These are phyloP conservation scores for Leccinum solheimii DNA, from an alignment of 1,284 basidiomycete genomes.

Conservation along the genomic window DNA sequence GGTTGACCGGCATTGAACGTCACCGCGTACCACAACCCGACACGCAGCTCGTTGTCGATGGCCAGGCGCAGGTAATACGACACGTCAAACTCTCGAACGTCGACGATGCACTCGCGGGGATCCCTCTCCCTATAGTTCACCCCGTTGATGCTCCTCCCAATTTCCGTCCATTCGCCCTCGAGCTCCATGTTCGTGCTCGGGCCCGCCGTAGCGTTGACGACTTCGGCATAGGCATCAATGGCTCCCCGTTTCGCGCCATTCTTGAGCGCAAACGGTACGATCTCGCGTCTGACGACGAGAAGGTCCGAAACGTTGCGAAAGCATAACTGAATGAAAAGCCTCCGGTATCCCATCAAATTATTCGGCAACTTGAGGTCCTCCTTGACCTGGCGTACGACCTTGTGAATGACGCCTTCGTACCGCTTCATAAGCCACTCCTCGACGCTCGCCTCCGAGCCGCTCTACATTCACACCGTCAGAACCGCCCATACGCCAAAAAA, in stretches of 20 bases:
- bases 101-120: constrained; percentile 89
- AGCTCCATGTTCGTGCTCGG: constrained; percentile 62
- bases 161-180: constrained; percentile 64
- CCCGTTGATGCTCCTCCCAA: constrained; percentile 43
- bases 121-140: constrained; percentile 63
- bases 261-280: constrained; percentile 86
- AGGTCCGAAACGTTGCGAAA: constrained; percentile 95
- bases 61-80: constrained; percentile 98
- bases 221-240: constrained; percentile 97
- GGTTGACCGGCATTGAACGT: constrained; percentile 83
- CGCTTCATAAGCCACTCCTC: constrained; percentile 97
- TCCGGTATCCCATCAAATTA: constrained; percentile 90
- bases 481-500: constrained; percentile 1
- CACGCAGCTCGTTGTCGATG: constrained; percentile 97
- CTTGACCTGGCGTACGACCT: constrained; percentile 81
- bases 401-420: constrained; percentile 85
- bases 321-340: constrained; percentile 85
- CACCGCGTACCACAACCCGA: constrained; percentile 96
- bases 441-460: constrained; percentile 84
- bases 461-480: constrained; percentile 42
- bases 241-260: constrained; percentile 95
- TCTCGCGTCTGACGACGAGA: constrained; percentile 82
- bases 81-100: constrained; percentile 96
- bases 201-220: constrained; percentile 77
- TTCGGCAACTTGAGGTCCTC: constrained; percentile 97